phyloP scores from a whole-genome alignment of 2,329 filamentous ascomycete species.

The Fusarium vanettenii region DNA sequence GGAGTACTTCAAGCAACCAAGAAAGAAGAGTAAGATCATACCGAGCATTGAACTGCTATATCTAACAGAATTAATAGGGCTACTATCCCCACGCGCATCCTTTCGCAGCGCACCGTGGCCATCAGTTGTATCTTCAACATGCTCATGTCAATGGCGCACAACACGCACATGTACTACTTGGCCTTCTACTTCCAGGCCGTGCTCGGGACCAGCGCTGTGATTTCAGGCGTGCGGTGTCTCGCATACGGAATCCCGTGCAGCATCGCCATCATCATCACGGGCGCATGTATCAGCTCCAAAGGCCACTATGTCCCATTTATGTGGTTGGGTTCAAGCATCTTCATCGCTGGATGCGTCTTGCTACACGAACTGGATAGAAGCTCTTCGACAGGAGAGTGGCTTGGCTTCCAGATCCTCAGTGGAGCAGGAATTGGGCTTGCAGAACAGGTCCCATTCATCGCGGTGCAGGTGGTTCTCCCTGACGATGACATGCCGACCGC shows the following conservation, averaged over 20 bases:
- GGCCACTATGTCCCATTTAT: conserved; percentile 37
- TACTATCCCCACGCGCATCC: conserved; percentile 8
- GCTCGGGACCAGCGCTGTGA: conserved; percentile 10
- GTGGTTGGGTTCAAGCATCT: conserved; percentile 20
- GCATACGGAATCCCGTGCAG: not conserved
- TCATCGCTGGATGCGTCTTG: conserved; percentile 15
- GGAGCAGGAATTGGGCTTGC: conserved; percentile 56
- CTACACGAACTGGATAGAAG: conserved; percentile 38
- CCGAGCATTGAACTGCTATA: not conserved
- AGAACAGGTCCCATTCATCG: conserved; percentile 56
- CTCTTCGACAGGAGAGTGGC: conserved; percentile 52
- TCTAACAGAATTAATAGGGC: conserved; percentile 6
- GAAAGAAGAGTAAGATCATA: conserved; percentile 6
- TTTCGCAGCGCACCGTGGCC: conserved; percentile 15
- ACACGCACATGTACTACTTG: conserved; percentile 25
- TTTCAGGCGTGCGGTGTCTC: conserved; percentile 13
- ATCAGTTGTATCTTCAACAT: conserved; percentile 21
- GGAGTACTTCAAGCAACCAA: not conserved
- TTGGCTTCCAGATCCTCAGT: conserved; percentile 57
- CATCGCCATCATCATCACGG: conserved; percentile 19
- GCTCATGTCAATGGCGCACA: conserved; percentile 28
- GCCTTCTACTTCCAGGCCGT: conserved; percentile 27
- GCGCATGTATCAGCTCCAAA: not conserved
- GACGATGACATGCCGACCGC: conserved; percentile 56
- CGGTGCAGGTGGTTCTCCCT: conserved; percentile 55